Evolutionary conservation across 2,329 filamentous ascomycete genomes (phyloP).

Genomic region (Fusarium chlamydosporum): DNA sequence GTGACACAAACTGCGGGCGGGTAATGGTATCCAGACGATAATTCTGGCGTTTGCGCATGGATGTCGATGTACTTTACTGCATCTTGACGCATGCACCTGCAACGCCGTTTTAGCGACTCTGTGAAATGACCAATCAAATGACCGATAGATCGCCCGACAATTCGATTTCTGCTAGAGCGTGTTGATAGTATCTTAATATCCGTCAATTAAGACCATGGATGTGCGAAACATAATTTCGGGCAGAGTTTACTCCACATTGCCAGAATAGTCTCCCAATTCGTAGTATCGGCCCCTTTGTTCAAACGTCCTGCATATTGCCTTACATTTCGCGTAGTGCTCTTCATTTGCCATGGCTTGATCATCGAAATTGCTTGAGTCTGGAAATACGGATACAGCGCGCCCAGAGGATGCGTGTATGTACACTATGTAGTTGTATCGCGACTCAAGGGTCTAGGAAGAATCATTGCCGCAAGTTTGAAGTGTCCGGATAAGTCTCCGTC

Average conservation of each 20-base stretch:
- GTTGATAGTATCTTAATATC: constrained; percentile 49
- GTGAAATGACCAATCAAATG: constrained; percentile 39
- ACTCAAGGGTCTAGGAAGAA: neutral
- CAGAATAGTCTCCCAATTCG: constrained; percentile 42
- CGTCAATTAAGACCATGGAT: constrained; percentile 48
- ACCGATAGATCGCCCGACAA: constrained; percentile 17
- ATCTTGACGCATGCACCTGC: constrained; percentile 49
- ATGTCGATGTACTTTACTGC: constrained; percentile 38
- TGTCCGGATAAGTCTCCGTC: neutral
- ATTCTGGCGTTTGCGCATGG: constrained; percentile 44
- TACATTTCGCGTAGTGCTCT: constrained; percentile 37
- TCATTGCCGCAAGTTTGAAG: too few relatives aligned
- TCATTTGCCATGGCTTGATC: constrained; percentile 43
- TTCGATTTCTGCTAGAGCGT: constrained; percentile 40
- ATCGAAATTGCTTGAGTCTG: constrained; percentile 39
- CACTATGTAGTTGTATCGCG: constrained; percentile 11
- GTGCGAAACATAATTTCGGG: constrained; percentile 52
- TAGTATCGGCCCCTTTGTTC: constrained; percentile 44
- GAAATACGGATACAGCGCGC: constrained; percentile 40
- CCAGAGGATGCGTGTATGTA: constrained; percentile 27
- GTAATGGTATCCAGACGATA: constrained; percentile 29
- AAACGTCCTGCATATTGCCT: constrained; percentile 36
- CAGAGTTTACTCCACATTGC: constrained; percentile 46
- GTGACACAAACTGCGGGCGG: constrained; percentile 34
- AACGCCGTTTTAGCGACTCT: constrained; percentile 50